Evolutionary conservation across 2,329 filamentous ascomycete species (phyloP).

Genomic region (Ceratocystiopsis sp.): DNA sequence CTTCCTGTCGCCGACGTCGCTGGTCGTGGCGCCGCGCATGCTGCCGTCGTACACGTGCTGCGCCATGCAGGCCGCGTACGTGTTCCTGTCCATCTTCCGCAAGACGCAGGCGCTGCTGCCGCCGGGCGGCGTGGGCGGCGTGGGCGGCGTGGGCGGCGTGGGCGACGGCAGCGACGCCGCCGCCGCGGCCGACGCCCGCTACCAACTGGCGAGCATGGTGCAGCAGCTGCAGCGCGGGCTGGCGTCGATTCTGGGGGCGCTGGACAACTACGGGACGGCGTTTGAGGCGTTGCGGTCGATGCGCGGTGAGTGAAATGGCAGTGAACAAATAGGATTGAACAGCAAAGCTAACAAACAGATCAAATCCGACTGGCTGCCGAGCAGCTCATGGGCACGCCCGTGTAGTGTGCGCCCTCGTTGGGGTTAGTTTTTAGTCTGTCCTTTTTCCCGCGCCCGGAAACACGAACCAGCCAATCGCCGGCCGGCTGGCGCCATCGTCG

Average conservation of each 20-base stretch:
- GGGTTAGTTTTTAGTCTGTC: no score
- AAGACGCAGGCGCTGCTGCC: constrained; percentile 19
- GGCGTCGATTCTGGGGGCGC: constrained; percentile 22
- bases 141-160: constrained; percentile 6
- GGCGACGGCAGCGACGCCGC: not conserved
- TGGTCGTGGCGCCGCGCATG: constrained; percentile 23
- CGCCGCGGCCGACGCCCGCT: constrained; percentile 11
- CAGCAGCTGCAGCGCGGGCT: constrained; percentile 23
- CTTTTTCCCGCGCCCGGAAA: no score
- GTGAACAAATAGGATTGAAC: no score
- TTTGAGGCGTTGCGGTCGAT: constrained; percentile 28
- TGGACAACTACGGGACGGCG: constrained; percentile 26
- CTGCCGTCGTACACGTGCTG: constrained; percentile 29
- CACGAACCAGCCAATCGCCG: no score
- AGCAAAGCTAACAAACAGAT: constrained; percentile 1
- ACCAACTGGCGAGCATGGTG: constrained; percentile 18
- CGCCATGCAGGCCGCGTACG: constrained; percentile 28
- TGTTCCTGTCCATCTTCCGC: constrained; percentile 24
- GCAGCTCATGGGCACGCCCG: constrained; percentile 3
- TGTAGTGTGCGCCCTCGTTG: no score
- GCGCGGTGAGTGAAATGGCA: constrained; percentile 24
- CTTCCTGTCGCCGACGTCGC: constrained; percentile 20
- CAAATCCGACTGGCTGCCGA: constrained; percentile 7
- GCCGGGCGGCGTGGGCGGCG: no score
- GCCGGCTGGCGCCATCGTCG: no score